Conservation (phyloP, 2,329 filamentous ascomycete species). For the Xylaria sp. region DNA sequence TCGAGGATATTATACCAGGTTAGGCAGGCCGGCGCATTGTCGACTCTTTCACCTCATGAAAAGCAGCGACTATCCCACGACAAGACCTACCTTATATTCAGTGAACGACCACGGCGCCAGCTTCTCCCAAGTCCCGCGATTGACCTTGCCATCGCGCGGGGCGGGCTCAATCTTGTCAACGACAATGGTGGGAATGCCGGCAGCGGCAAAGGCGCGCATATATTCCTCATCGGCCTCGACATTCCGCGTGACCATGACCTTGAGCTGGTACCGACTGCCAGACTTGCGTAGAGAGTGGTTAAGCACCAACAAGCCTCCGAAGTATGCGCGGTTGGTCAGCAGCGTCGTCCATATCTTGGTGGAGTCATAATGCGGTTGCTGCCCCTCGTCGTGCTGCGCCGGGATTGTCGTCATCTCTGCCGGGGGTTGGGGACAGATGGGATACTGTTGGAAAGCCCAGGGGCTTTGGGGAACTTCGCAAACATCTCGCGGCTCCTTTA, state of each 20-base stretch:
- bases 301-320: constrained; percentile 40
- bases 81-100: constrained; percentile 40
- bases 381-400: constrained; percentile 13
- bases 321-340: constrained; percentile 42
- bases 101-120: constrained; percentile 42
- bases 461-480: neutral
- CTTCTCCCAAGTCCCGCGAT: constrained; percentile 45
- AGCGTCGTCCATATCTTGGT: constrained; percentile 44
- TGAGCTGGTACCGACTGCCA: constrained; percentile 39
- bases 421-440: neutral
- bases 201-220: constrained; percentile 43
- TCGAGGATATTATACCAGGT: neutral
- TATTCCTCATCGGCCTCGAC: constrained; percentile 44
- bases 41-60: neutral
- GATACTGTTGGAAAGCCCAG: neutral
- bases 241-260: constrained; percentile 42
- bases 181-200: constrained; percentile 43
- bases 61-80: constrained; percentile 3
- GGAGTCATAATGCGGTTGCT: constrained; percentile 34
- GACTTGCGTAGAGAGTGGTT: constrained; percentile 40
- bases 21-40: constrained; percentile 10
- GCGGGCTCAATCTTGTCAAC: constrained; percentile 44
- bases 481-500: neutral
- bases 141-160: constrained; percentile 42
- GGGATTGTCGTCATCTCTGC: constrained; percentile 22